Evolutionary conservation across 2,329 filamentous ascomycete genomes (phyloP).

Genomic region (Fusarium oligoseptatum): DNA sequence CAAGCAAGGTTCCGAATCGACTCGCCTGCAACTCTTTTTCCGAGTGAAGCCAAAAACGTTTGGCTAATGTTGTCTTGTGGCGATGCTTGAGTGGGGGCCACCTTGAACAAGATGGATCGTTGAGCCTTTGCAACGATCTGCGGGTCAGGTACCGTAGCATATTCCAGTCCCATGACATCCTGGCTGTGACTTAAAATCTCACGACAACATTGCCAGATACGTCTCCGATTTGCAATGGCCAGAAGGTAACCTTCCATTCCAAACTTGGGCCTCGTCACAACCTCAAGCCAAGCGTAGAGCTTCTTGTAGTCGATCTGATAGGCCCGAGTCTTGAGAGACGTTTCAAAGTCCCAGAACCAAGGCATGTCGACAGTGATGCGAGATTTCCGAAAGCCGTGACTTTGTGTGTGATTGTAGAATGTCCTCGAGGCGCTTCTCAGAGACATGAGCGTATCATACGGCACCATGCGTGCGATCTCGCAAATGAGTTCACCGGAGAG

Average conservation of each 20-base stretch:
- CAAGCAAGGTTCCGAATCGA: background rate
- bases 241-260: conserved; percentile 5
- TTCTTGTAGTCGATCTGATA: background rate
- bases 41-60: background rate
- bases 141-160: background rate
- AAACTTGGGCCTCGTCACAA: background rate
- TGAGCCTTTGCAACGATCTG: background rate
- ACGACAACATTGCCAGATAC: conserved; percentile 12
- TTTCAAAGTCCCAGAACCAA: conserved; percentile 14
- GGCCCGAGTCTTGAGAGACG: background rate
- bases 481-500: conserved; percentile 1
- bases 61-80: background rate
- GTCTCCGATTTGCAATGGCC: conserved; percentile 17
- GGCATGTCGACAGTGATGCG: background rate
- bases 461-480: background rate
- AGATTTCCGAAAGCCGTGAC: conserved; percentile 13
- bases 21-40: background rate
- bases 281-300: conserved; percentile 9
- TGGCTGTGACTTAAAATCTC: background rate
- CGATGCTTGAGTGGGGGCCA: background rate
- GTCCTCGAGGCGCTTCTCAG: background rate
- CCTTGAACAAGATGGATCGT: background rate
- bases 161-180: background rate
- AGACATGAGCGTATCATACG: background rate
- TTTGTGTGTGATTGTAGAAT: background rate